Percentiles rank a stretch among this genome's conserved stretches.
These are phyloP conservation scores for Chenopodium quinoa DNA, from an alignment of 148 eudicot species.

Conservation along the genomic window DNA sequence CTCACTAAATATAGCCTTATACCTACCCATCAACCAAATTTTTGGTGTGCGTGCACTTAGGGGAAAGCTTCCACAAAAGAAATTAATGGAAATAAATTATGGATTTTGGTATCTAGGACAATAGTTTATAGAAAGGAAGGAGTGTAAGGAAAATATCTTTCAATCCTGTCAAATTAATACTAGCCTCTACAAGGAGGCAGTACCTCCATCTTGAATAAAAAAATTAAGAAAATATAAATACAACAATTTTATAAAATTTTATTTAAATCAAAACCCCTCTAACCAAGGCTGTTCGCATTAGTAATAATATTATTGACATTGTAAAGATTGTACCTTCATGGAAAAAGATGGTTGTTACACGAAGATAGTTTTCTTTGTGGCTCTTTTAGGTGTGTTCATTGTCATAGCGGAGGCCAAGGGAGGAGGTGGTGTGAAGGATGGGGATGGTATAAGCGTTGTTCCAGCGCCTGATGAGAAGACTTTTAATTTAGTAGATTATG, in stretches of 20 bases:
- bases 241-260: not conserved
- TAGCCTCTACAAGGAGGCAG: conserved; percentile 27
- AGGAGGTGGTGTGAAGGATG: conserved; percentile 26
- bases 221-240: not conserved
- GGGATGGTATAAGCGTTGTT: conserved; percentile 28
- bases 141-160: not conserved
- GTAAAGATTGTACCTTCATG: conserved; percentile 10
- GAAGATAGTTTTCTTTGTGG: not conserved
- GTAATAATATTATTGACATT: not conserved
- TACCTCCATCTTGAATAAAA: not conserved
- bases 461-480: conserved; percentile 34
- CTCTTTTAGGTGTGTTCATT: conserved; percentile 12
- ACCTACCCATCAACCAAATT: not conserved
- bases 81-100: conserved; percentile 4
- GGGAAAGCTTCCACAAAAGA: not conserved
- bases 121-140: conserved; percentile 10
- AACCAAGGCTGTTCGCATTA: not conserved
- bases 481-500: conserved; percentile 44
- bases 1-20: conserved; percentile 18
- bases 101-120: not conserved
- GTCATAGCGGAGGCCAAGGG: conserved; percentile 20
- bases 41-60: conserved; percentile 5
- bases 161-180: not conserved
- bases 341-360: conserved; percentile 5
- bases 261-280: not conserved